These are phyloP conservation scores for Fermentozyma sake DNA, from an alignment of 1,139 yeast species.

Conservation along the genomic window DNA sequence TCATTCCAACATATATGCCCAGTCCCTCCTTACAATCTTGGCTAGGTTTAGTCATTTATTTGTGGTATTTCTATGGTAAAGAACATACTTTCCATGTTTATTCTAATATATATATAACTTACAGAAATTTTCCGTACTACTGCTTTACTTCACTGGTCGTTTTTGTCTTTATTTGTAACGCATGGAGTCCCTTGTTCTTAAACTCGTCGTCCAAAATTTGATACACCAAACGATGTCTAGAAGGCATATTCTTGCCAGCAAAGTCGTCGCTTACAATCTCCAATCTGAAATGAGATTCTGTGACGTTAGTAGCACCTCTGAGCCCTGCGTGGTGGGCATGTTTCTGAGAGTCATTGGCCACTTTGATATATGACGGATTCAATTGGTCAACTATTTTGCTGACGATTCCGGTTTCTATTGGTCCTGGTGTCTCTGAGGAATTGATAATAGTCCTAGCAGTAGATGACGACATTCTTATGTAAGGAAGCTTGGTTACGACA, in stretches of 20 bases:
- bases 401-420: slow-evolving; percentile 49
- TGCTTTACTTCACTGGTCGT: slow-evolving; percentile 34
- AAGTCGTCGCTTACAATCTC: slow-evolving; percentile 71
- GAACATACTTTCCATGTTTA: slow-evolving; percentile 3
- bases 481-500: too few species aligned
- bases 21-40: too few species aligned
- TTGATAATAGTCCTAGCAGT: too few species aligned
- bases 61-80: slow-evolving; percentile 3
- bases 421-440: slow-evolving; percentile 32
- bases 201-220: slow-evolving; percentile 68
- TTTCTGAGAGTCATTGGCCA: slow-evolving; percentile 79
- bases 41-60: too few species aligned
- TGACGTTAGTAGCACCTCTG: slow-evolving; percentile 64
- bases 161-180: slow-evolving; percentile 80
- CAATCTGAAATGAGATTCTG: slow-evolving; percentile 79
- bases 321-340: slow-evolving; percentile 89
- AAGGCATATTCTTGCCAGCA: slow-evolving; percentile 61
- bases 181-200: slow-evolving; percentile 73
- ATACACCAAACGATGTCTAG: slow-evolving; percentile 78
- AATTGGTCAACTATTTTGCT: slow-evolving; percentile 43
- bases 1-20: too few species aligned
- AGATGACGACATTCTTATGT: too few species aligned
- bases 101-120: slow-evolving; percentile 2
- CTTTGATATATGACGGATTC: slow-evolving; percentile 48
- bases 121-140: background rate